Base-by-base conservation (phyloP, 768 basidiomycete species). In the Amylocystis lapponica region DNA sequence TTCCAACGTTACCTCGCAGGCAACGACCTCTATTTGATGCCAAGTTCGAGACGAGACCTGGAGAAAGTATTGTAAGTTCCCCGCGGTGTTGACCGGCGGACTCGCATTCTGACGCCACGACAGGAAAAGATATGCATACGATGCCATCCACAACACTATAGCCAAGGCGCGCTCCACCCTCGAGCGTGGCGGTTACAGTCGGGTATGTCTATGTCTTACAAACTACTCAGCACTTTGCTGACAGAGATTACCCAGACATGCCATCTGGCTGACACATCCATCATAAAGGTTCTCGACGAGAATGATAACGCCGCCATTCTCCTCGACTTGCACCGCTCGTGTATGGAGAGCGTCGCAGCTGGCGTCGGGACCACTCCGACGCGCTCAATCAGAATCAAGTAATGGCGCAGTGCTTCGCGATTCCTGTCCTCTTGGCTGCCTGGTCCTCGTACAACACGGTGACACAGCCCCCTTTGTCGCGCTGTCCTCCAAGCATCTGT, bases 121-220 rank as follows among this genome's bases (percentile, higher is more conserved):
- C 57, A 89, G 86, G 46, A 73, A 79, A 43, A 72, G 86, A 56
- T 89, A 89, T 55, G 76, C 83, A 0, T 79, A 85, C 54, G 86
- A 89, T 49, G 77, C 80, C 10, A 86, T 90, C 42, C 88, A 90
- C 61, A 90, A 89, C 56, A 75, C 78, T 8, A 86, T 90, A 56
- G 69, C 87, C 14, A 74, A 73, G 45, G 80, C 83, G 53, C 80
- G 80, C 34, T 76, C 78, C 16, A 66, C 76, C 14, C 66, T 87
- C 13, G 73, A 79, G 47, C 70, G 75, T 1, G 78, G 76, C 12
- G 76, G 77, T 26, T 78, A 79, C 48, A 69, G 69, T 43, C 65
- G 74, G 53, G 76, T 78, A 55, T 50, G 76, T 67, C 6, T 21
- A 4, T 38, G 17, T 27, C 26, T 10, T 11, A 1, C 3, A 10